Base-by-base conservation (phyloP, 2,329 filamentous ascomycete species). In the Fusarium setosum region DNA sequence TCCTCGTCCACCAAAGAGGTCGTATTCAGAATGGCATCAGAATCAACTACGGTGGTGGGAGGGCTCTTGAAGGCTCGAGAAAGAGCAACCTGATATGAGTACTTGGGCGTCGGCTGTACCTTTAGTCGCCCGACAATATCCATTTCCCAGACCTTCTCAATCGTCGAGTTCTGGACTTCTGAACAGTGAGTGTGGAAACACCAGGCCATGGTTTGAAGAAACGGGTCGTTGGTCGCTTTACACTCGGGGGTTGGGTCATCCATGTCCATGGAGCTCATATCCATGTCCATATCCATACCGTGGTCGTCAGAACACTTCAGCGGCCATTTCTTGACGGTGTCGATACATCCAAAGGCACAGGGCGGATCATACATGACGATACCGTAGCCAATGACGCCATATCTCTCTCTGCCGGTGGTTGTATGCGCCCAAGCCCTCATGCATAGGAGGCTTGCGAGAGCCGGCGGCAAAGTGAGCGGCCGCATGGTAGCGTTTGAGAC, bases 51-150 rank as follows among this genome's bases (percentile, higher is more conserved):
- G 17, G 53, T 34, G 0, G 40, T 57, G 7, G 53, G 53, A 17
- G 53, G 40, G 12, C 13, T 20, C 24, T 41, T 37, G n/a, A 17
- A 5, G 34, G 44, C 44, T 7, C 26, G 40, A 13, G 18, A 13
- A 5, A 59, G 10, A 8, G 59, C 59, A 7, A 41, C 40, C 24
- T 54, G 59, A n/a, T 58, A 69, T 49, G 59, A 68, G 53, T 71
- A 69, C 12, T 55, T 51, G 12, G 55, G 54, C 37, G 35, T 34
- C 4, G 55, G 49, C 18, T 41, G 48, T 2, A 41, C 38, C 21
- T 23, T 31, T 17, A 18, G 40, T 1, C 41, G 47, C n/a, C n/a
- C n/a, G n/a, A n/a, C n/a, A 17, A 59, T 32, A 17, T 53, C 45
- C 60, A n/a, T n/a, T 11, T 32, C 51, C 60, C 60, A 60, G 23